Percentiles rank a stretch among this genome's conserved stretches.
phyloP scores from a whole-genome alignment of 768 basidiomycete genomes.

The Sarcodon sp. region DNA sequence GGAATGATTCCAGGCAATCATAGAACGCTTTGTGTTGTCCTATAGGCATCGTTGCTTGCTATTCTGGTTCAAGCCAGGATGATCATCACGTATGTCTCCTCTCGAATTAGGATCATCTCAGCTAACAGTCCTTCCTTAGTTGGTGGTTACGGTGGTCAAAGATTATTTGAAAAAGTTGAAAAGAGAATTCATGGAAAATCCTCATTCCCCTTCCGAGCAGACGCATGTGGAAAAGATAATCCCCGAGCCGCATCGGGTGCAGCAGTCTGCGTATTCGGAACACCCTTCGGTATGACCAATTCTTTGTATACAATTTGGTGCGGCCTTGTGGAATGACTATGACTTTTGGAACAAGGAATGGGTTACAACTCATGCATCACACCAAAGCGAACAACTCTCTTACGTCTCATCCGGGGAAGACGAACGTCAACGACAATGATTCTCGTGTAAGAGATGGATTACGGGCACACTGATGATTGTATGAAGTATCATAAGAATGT shows the following conservation, averaged over 20 bases:
- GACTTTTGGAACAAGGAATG: no score
- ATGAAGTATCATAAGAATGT: background rate
- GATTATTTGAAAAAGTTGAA: conserved; percentile 58
- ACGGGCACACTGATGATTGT: background rate
- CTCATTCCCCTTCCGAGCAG: no score
- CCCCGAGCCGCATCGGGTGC: no score
- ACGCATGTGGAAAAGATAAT: no score
- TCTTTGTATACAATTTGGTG: no score
- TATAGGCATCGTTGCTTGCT: conserved; percentile 65
- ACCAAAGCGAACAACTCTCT: no score
- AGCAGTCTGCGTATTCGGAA: no score
- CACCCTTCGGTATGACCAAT: no score
- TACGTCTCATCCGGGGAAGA: no score
- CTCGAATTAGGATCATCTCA: conserved; percentile 2
- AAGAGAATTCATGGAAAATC: background rate
- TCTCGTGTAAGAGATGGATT: background rate
- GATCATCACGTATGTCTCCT: conserved; percentile 54
- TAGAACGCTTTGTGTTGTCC: conserved; percentile 80
- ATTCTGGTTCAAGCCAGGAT: conserved; percentile 71
- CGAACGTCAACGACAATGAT: no score
- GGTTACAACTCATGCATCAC: no score
- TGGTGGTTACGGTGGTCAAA: conserved; percentile 49
- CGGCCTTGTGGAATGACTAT: no score
- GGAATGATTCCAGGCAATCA: background rate
- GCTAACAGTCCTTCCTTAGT: conserved; percentile 20